Evolutionary conservation across 1,284 basidiomycete species (phyloP), one percentile per base, ranked within the genome.

Genomic region (Lignosus rhinocerotis): DNA sequence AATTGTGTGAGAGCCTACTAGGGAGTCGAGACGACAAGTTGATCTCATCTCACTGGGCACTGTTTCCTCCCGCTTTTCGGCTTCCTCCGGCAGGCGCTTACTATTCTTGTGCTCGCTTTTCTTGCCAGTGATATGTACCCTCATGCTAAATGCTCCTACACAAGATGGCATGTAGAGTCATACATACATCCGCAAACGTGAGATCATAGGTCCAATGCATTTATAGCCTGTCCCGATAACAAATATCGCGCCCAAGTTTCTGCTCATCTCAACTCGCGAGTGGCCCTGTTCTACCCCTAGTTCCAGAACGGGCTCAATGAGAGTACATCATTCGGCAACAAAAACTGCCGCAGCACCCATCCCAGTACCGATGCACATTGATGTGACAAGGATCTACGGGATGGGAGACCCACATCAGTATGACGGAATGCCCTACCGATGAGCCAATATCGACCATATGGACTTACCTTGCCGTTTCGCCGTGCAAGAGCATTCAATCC

Each of bases 301-400:
- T 25, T 25, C 25, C 25, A 25, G 25, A 25, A 25, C 2, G 25
- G 25, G 43, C 32, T 11, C 41, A 36, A 30, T 11, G 47, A 46
- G 46, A 16, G 30, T 32, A 52, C 32, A 38, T 42, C 41, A 55
- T 44, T 74, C 72, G 25, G 69, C 67, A 16, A 74, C 67, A 46
- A 73, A 73, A 25, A 73, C 71, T 5, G 63, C 70, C 33, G 72
- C 92, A n/a, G 91, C 91, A 17, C 90, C 92, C 90, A 93, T 93
- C 19, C 92, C 92, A n/a, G 88, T 88, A 41, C 91, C 92, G 60
- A 91, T 85, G 64, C 90, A 92, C 92, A 94, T 94, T n/a, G 86
- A 87, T 1, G 90, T 92, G 38, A 93, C 83, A 46, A 93, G 78
- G 25, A 91, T 76, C 87, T 90, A 55, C 16, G 52, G 21, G 50